These are phyloP conservation scores for Blastosporella zonata DNA, from an alignment of 1,284 basidiomycete species.

Conservation along the genomic window DNA sequence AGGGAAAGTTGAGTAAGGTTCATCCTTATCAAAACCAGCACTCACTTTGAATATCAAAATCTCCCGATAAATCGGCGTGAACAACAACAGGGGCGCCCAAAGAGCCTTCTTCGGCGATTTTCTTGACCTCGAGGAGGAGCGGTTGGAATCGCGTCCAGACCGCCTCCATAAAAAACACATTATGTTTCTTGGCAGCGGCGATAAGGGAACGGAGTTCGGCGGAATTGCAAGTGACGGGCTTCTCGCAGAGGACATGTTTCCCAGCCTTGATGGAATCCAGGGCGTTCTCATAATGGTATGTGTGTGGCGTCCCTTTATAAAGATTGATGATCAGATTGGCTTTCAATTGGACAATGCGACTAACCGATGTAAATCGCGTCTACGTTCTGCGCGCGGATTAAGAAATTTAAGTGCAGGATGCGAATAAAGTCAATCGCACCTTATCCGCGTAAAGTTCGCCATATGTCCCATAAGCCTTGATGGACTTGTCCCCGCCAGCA, in stretches of 20 bases:
- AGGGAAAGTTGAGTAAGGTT: not conserved
- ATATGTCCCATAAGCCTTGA: conserved; percentile 77
- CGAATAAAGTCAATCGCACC: conserved; percentile 33
- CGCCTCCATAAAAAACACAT: conserved; percentile 88
- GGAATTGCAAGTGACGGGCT: conserved; percentile 67
- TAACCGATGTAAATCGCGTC: conserved; percentile 79
- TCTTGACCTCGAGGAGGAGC: conserved; percentile 61
- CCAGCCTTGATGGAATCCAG: conserved; percentile 74
- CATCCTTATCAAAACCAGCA: conserved; percentile 5
- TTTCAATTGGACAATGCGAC: conserved; percentile 11
- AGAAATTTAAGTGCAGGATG: conserved; percentile 1
- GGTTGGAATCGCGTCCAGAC: conserved; percentile 83
- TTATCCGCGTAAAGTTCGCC: conserved; percentile 73
- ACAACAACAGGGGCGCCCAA: conserved; percentile 64
- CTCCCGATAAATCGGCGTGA: conserved; percentile 70
- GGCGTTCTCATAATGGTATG: conserved; percentile 79
- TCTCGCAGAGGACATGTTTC: conserved; percentile 88
- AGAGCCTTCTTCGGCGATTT: conserved; percentile 56
- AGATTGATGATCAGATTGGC: not conserved
- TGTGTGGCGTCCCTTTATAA: conserved; percentile 78
- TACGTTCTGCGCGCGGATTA: conserved; percentile 50
- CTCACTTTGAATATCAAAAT: conserved; percentile 73
- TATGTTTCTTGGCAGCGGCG: conserved; percentile 69
- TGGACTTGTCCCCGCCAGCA: conserved; percentile 45
- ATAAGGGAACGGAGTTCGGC: conserved; percentile 69